phyloP scores from a whole-genome alignment of 176 grass and related monocot species.

The Zizania latifolia region DNA sequence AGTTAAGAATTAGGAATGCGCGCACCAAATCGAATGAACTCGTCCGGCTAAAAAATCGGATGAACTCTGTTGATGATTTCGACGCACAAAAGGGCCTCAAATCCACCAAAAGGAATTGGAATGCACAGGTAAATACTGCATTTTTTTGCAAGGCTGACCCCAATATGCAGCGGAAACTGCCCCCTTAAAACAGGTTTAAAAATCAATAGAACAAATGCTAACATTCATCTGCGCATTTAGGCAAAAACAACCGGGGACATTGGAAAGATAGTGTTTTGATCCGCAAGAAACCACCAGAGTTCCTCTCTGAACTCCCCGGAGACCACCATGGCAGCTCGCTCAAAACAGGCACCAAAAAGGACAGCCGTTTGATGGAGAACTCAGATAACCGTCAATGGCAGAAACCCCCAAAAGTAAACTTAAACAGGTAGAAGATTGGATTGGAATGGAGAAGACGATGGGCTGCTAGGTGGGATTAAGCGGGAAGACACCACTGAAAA shows the following conservation, averaged over 20 bases:
- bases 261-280: neutral
- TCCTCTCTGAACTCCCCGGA: neutral
- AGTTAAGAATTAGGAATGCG: conserved; percentile 8
- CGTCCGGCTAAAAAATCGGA: too few species aligned
- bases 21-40: conserved; percentile 32
- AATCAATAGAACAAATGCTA: neutral
- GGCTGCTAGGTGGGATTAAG: neutral
- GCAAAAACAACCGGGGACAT: neutral
- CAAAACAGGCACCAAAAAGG: neutral
- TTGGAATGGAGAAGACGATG: neutral
- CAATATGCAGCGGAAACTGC: neutral
- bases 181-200: neutral
- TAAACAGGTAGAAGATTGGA: neutral
- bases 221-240: neutral
- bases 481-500: neutral
- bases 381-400: neutral
- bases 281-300: neutral
- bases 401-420: neutral
- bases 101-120: neutral
- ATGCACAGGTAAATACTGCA: neutral
- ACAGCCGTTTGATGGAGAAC: neutral
- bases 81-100: neutral
- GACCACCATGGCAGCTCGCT: neutral
- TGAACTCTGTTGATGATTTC: conserved; percentile 8
- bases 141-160: neutral